phyloP scores from a whole-genome alignment of 1,284 basidiomycete genomes.

The Bondarzewia mesenterica region DNA sequence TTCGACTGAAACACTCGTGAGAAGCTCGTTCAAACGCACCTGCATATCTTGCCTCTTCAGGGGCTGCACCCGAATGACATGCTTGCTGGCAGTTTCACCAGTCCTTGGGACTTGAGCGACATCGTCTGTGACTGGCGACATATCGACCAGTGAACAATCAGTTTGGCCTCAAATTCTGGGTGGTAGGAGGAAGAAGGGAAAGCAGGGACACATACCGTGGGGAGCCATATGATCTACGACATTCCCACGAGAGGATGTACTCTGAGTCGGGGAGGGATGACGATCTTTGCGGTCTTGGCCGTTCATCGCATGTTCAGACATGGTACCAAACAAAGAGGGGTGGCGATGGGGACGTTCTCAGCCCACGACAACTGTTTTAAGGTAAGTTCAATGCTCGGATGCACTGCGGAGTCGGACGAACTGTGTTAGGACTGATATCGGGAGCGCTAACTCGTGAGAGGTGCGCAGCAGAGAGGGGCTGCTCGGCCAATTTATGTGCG shows the following conservation, averaged over 20 bases:
- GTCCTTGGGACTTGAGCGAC: slow-evolving; percentile 1
- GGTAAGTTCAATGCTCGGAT: background rate
- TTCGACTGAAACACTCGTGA: slow-evolving; percentile 13
- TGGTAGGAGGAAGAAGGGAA: slow-evolving; percentile 10
- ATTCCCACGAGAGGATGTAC: slow-evolving; percentile 40
- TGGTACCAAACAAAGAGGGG: background rate
- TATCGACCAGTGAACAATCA: slow-evolving; percentile 5
- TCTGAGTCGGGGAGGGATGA: slow-evolving; percentile 17
- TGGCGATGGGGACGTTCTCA: background rate
- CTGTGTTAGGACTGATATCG: background rate
- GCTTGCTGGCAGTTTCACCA: background rate
- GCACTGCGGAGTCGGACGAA: background rate
- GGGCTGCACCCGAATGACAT: slow-evolving; percentile 68
- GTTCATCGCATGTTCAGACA: background rate
- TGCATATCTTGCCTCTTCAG: slow-evolving; percentile 82
- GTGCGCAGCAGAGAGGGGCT: background rate
- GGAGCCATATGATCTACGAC: slow-evolving; percentile 74
- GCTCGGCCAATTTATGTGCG: background rate
- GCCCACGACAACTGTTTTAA: background rate
- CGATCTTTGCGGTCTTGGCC: slow-evolving; percentile 22
- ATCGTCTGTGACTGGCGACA: slow-evolving; percentile 49
- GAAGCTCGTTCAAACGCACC: slow-evolving; percentile 29
- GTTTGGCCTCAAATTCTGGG: slow-evolving; percentile 1
- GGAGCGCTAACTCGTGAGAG: too few relatives aligned
- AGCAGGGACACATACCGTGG: slow-evolving; percentile 38